These are phyloP conservation scores for Davidsoniella eucalypti DNA, from an alignment of 2,329 filamentous ascomycete species.

Conservation along the genomic window DNA sequence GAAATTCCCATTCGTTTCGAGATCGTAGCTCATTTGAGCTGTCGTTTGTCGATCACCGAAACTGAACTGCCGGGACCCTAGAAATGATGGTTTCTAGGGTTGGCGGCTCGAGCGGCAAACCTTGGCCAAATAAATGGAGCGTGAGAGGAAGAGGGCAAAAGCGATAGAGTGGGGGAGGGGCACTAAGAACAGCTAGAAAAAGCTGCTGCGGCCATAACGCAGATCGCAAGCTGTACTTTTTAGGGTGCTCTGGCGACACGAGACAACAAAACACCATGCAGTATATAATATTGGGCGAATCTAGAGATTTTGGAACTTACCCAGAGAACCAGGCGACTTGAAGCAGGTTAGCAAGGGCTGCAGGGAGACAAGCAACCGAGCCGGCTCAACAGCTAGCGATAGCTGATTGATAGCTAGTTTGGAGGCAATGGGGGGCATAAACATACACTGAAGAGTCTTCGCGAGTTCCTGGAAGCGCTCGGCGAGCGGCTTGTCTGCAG, in stretches of 20 bases:
- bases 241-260: not conserved
- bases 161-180: constrained; percentile 3
- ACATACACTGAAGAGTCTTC: constrained; percentile 82
- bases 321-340: constrained; percentile 65
- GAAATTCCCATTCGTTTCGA: too few species aligned
- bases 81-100: too few species aligned
- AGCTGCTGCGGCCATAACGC: not conserved
- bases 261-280: not conserved
- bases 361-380: constrained; percentile 13
- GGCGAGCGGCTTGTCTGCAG: constrained; percentile 50
- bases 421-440: constrained; percentile 13
- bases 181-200: not conserved
- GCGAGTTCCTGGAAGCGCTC: constrained; percentile 64
- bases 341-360: constrained; percentile 20
- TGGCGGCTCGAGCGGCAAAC: not conserved
- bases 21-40: too few species aligned
- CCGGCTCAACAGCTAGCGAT: not conserved
- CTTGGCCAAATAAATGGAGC: too few species aligned
- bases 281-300: constrained; percentile 4
- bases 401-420: not conserved
- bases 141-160: not conserved
- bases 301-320: constrained; percentile 34
- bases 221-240: not conserved
- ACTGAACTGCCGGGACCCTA: too few species aligned
- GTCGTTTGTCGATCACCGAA: too few species aligned